A percentile compares a stretch with the other conserved stretches of the same genome.
Conservation (phyloP, 352 stramenopile species). For the Chrysophaeum taylorii region DNA sequence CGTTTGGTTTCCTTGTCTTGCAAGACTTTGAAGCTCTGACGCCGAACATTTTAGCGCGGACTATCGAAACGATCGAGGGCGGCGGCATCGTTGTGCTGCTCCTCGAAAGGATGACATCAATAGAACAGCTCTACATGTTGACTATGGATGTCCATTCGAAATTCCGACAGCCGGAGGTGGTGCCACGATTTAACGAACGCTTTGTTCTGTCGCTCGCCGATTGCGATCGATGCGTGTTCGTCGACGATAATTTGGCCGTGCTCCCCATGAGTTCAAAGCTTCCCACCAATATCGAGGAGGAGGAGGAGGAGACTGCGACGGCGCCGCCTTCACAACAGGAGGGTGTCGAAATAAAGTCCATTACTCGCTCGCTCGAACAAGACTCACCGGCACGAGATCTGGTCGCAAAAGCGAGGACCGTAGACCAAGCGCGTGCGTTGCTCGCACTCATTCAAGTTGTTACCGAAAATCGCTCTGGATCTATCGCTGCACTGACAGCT, state of each 20-base stretch:
- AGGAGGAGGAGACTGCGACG: constrained; percentile 35
- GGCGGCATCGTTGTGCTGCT: constrained; percentile 93
- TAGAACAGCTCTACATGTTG: constrained; percentile 98
- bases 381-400: constrained; percentile 78
- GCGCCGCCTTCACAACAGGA: constrained; percentile 45
- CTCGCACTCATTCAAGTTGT: constrained; percentile 95
- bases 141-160: constrained; percentile 80
- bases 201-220: constrained; percentile 94
- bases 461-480: constrained; percentile 80
- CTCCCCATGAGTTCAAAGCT: constrained; percentile 66
- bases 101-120: constrained; percentile 89
- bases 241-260: constrained; percentile 99
- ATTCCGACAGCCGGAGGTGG: constrained; percentile 74
- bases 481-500: constrained; percentile 70
- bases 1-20: constrained; percentile 94
- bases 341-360: constrained; percentile 72
- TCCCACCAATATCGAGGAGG: constrained; percentile 27
- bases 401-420: constrained; percentile 41
- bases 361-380: constrained; percentile 86
- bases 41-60: constrained; percentile 95
- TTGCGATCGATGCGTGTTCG: constrained; percentile 87
- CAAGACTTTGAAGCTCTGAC: constrained; percentile 98
- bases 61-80: constrained; percentile 96
- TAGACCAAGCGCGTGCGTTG: constrained; percentile 83
- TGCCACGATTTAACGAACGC: constrained; percentile 97